A percentile compares a stretch with the other conserved stretches of the same genome.
These are phyloP conservation scores for Cystoderma amianthinum DNA, from an alignment of 768 basidiomycete species.

Conservation along the genomic window DNA sequence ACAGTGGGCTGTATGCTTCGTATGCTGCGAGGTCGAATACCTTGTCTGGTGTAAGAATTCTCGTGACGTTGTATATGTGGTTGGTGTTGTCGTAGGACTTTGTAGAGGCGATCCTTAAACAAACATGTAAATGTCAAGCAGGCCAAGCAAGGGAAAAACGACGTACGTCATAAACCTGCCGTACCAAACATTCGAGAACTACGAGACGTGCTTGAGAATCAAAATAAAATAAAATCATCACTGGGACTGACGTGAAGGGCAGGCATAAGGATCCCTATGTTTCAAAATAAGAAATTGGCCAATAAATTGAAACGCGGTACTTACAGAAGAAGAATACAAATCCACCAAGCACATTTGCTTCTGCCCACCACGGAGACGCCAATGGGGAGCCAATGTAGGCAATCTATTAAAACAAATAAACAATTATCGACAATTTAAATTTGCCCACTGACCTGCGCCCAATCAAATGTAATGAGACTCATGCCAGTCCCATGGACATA, in stretches of 20 bases:
- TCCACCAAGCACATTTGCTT: constrained; percentile 58
- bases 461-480: constrained; percentile 56
- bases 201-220: constrained; percentile 9
- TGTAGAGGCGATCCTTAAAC: constrained; percentile 34
- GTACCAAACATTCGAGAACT: constrained; percentile 62
- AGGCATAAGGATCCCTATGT: constrained; percentile 49
- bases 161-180: constrained; percentile 48
- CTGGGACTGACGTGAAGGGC: constrained; percentile 53
- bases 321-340: constrained; percentile 66
- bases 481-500: constrained; percentile 69
- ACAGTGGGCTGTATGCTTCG: constrained; percentile 38
- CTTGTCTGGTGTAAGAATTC: constrained; percentile 29
- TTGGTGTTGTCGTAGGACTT: constrained; percentile 58
- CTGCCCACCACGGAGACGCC: constrained; percentile 79
- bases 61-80: constrained; percentile 29
- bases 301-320: constrained; percentile 5
- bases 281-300: neutral
- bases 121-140: constrained; percentile 3
- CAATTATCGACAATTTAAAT: constrained; percentile 2
- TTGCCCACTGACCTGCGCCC: constrained; percentile 52
- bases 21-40: constrained; percentile 38
- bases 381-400: constrained; percentile 71
- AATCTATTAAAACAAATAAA: constrained; percentile 27
- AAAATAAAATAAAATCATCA: constrained; percentile 4
- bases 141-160: too few relatives aligned